phyloP scores from a whole-genome alignment of 768 basidiomycete species.

The Boletus speciosus region DNA sequence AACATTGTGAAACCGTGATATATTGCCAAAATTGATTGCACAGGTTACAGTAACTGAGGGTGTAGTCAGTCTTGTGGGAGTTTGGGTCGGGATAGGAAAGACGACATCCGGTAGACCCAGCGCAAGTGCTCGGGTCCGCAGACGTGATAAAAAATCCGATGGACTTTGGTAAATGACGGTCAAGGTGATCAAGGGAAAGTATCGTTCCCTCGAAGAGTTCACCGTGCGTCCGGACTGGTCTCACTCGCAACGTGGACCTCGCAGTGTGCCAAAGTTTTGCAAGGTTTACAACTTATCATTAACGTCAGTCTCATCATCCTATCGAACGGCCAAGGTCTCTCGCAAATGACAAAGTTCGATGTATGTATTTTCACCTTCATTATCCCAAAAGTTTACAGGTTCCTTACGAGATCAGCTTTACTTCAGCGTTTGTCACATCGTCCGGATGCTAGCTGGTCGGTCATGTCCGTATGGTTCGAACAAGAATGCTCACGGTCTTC shows the following conservation, averaged over 20 bases:
- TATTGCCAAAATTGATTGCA: no score
- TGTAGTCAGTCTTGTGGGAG: no score
- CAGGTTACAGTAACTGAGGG: no score
- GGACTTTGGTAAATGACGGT: no score
- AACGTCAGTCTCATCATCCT: conserved; percentile 41
- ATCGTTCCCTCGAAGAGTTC: no score
- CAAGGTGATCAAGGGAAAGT: no score
- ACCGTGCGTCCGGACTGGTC: no score
- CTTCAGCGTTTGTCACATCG: conserved; percentile 54
- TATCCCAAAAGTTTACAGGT: background rate
- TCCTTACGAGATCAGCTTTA: conserved; percentile 39
- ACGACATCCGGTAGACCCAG: no score
- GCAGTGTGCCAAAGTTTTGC: conserved; percentile 44
- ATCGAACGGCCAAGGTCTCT: conserved; percentile 48
- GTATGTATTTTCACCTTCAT: conserved; percentile 27
- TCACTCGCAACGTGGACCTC: background rate
- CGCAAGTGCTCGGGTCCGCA: no score
- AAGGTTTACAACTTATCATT: conserved; percentile 54
- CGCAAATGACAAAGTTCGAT: conserved; percentile 45
- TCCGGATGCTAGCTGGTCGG: conserved; percentile 45
- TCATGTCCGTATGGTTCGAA: background rate
- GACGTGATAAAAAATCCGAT: no score
- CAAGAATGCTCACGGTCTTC: background rate
- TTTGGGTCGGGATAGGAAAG: no score
- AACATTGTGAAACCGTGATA: no score